A percentile compares a stretch with the other conserved stretches of the same genome.
These are phyloP conservation scores for Cladosporium sp. DNA, from an alignment of 2,329 filamentous ascomycete genomes.

Conservation along the genomic window DNA sequence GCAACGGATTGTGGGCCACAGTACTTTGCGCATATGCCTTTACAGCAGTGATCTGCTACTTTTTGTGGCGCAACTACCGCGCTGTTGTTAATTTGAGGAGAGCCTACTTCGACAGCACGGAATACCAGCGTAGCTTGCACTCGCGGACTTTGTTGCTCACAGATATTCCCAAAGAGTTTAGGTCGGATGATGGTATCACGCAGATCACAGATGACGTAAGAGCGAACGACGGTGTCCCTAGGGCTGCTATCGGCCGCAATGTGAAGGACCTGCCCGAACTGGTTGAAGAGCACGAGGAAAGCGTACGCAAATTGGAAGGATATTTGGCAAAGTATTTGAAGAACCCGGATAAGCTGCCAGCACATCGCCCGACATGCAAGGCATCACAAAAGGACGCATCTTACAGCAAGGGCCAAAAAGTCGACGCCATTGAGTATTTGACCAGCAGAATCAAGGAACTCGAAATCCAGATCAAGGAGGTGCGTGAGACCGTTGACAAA, in stretches of 20 bases:
- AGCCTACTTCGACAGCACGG: slow-evolving; percentile 75
- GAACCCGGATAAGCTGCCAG: slow-evolving; percentile 74
- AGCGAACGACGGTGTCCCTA: slow-evolving; percentile 71
- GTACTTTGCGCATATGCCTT: slow-evolving; percentile 58
- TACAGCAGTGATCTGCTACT: slow-evolving; percentile 70
- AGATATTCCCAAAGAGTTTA: slow-evolving; percentile 72
- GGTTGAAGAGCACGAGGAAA: slow-evolving; percentile 76
- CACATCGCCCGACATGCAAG: slow-evolving; percentile 71
- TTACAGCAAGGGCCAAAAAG: slow-evolving; percentile 65
- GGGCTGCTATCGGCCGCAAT: slow-evolving; percentile 81
- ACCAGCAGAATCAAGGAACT: slow-evolving; percentile 78
- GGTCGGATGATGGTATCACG: slow-evolving; percentile 82
- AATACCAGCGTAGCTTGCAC: slow-evolving; percentile 85
- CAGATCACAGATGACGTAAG: slow-evolving; percentile 76
- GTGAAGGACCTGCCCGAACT: slow-evolving; percentile 84
- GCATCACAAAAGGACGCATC: slow-evolving; percentile 75
- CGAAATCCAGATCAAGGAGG: slow-evolving; percentile 78
- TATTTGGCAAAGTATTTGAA: slow-evolving; percentile 86
- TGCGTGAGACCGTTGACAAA: slow-evolving; percentile 76
- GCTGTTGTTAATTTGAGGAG: slow-evolving; percentile 67
- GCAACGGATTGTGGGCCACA: slow-evolving; percentile 51
- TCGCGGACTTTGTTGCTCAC: slow-evolving; percentile 67
- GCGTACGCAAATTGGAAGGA: slow-evolving; percentile 76
- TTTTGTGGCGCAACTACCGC: slow-evolving; percentile 87
- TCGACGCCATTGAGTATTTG: slow-evolving; percentile 92